Evolutionary conservation across 1,139 yeast species (phyloP).

Genomic region (Protomyces pachydermus): DNA sequence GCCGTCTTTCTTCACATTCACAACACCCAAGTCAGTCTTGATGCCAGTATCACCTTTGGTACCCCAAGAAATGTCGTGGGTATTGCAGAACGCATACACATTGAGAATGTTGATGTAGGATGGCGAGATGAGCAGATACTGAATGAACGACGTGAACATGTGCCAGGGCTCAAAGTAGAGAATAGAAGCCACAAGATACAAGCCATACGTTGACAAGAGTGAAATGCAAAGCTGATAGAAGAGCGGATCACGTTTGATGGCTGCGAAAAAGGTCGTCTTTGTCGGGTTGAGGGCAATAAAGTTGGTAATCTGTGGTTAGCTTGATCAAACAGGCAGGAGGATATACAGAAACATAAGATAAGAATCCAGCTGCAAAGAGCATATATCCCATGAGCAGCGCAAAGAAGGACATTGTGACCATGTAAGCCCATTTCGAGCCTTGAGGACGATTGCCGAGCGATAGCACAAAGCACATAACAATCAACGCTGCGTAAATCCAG

Average conservation of each 20-base stretch:
- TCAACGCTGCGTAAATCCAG: slow-evolving; percentile 82
- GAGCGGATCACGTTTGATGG: slow-evolving; percentile 56
- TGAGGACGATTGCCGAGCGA: slow-evolving; percentile 93
- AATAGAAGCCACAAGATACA: slow-evolving; percentile 69
- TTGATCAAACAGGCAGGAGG: slow-evolving; percentile 34
- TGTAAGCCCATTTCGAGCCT: slow-evolving; percentile 78
- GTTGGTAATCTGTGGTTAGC: slow-evolving; percentile 56
- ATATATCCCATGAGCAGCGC: slow-evolving; percentile 89
- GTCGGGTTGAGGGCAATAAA: slow-evolving; percentile 40
- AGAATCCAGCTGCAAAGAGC: slow-evolving; percentile 71
- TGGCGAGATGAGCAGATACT: slow-evolving; percentile 80
- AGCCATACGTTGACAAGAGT: slow-evolving; percentile 79
- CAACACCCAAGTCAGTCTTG: slow-evolving; percentile 62
- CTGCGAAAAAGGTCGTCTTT: slow-evolving; percentile 44
- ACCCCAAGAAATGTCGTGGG: slow-evolving; percentile 98
- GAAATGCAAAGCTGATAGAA: slow-evolving; percentile 87
- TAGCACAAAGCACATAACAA: slow-evolving; percentile 85
- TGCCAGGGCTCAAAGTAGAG: slow-evolving; percentile 94
- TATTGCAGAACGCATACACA: slow-evolving; percentile 87
- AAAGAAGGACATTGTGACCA: slow-evolving; percentile 80
- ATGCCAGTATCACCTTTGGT: slow-evolving; percentile 72
- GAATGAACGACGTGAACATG: slow-evolving; percentile 76
- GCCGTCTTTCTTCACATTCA: slow-evolving; percentile 53
- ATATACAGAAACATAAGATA: slow-evolving; percentile 20
- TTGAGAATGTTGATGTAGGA: slow-evolving; percentile 70